Percentiles rank a stretch among this genome's conserved stretches.
These are phyloP conservation scores for Exophiala sideris DNA, from an alignment of 2,329 filamentous ascomycete species.

Conservation along the genomic window DNA sequence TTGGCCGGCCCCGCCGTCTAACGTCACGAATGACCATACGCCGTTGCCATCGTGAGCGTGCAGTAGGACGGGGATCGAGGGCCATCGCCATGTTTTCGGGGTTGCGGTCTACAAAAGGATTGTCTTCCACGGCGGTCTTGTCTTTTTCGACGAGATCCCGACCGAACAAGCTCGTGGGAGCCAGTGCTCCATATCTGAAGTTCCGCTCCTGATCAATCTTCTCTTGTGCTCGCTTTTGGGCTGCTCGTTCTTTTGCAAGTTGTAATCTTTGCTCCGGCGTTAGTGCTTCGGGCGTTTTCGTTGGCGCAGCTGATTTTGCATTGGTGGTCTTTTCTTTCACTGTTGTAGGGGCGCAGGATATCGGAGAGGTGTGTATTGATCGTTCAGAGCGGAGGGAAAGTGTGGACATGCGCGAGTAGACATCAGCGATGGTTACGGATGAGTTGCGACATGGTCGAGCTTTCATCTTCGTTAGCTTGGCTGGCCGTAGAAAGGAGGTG, in stretches of 20 bases:
- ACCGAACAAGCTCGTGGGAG: conserved; percentile 14
- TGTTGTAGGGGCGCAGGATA: not conserved
- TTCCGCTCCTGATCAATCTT: conserved; percentile 9
- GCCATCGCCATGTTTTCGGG: conserved; percentile 57
- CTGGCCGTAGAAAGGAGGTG: too few species aligned
- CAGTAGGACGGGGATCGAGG: conserved; percentile 71
- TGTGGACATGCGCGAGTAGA: conserved; percentile 9
- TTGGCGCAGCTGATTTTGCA: not conserved
- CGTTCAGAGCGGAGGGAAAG: conserved; percentile 5
- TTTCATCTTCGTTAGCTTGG: not conserved
- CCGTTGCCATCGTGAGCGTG: conserved; percentile 72
- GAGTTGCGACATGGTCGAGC: not conserved
- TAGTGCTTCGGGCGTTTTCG: not conserved
- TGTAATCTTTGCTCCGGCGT: conserved; percentile 11
- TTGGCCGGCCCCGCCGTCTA: conserved; percentile 63
- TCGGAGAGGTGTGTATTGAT: conserved; percentile 3
- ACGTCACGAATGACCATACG: conserved; percentile 79
- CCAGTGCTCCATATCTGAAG: conserved; percentile 12
- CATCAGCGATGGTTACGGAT: conserved; percentile 1
- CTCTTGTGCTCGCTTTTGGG: conserved; percentile 10
- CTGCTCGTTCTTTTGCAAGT: conserved; percentile 9
- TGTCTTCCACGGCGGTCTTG: conserved; percentile 6
- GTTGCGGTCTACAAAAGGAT: conserved; percentile 40
- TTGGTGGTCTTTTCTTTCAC: not conserved
- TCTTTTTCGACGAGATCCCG: conserved; percentile 19